Conservation (phyloP, 805 yeast genomes). For the Saccharomycopsis malanga region DNA sequence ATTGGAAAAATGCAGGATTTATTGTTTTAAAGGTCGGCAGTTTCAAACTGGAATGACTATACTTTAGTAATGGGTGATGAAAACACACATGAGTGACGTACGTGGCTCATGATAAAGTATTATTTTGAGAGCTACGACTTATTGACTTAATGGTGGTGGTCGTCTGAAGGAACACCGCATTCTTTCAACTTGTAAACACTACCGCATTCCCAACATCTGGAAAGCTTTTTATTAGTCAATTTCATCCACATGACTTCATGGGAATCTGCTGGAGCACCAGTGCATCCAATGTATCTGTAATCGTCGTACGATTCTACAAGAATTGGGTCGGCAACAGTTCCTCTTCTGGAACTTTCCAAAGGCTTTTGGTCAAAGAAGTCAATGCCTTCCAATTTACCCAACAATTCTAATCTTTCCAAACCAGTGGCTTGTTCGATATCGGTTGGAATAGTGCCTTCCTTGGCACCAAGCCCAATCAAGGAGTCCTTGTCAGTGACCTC, state of each 20-base stretch:
- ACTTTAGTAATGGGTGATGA: no score
- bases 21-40: no score
- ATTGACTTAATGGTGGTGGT: slow-evolving; percentile 30
- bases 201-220: slow-evolving; percentile 99
- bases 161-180: slow-evolving; percentile 71
- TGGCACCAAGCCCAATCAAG: slow-evolving; percentile 88
- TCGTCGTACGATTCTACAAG: slow-evolving; percentile 85
- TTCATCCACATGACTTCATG: slow-evolving; percentile 90
- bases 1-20: no score
- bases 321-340: slow-evolving; percentile 87
- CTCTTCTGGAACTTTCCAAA: slow-evolving; percentile 79
- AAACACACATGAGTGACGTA: no score
- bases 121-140: no score
- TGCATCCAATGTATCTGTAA: slow-evolving; percentile 93
- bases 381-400: slow-evolving; percentile 93
- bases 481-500: slow-evolving; percentile 76
- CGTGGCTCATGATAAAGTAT: no score
- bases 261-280: slow-evolving; percentile 91
- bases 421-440: slow-evolving; percentile 97
- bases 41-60: no score
- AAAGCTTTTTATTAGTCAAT: slow-evolving; percentile 73
- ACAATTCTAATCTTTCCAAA: slow-evolving; percentile 90
- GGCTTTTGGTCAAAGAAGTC: slow-evolving; percentile 89
- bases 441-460: slow-evolving; percentile 78
- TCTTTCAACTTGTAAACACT: slow-evolving; percentile 84